Evolutionary conservation across 495 filamentous ascomycete species (phyloP), one percentile per base, ranked within the genome.

Genomic region (Aspergillus bridgeri): DNA sequence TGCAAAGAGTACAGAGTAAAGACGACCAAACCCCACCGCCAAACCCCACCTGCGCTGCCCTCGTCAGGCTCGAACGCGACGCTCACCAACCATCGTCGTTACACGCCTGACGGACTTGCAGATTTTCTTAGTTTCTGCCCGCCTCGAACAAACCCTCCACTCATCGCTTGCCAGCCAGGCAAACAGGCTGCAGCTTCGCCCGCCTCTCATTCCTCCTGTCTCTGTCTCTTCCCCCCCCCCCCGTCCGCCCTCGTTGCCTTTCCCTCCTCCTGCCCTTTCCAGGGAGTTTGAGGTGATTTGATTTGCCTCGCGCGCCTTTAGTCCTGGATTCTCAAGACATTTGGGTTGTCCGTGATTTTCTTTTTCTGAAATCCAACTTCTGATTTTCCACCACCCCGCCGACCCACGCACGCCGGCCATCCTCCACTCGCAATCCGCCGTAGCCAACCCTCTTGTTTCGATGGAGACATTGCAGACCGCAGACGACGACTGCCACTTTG

Each of bases 401-500:
- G 43, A 42, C 42, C 48, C 29, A 49, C 25, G 18, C 27, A 42
- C 51, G 15, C 33, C 38, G 42, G 45, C 45, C 48, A 42, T 38
- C 49, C 53, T 58, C 42, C 15, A 23, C 3, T 44, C 24, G 42
- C 18, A 25, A 42, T 42, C 8, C 6, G 25, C 44, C 42, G 38
- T 48, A n/a, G 18, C 20, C 20, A 19, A n/a, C 19, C 22, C 50
- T 57, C 45, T 61, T 55, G n/a, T n/a, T 65, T 65, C 62, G 65
- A 68, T 68, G 65, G 65, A 68, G 62, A 63, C 57, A 61, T 54
- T 63, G 60, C 65, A 59, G 57, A 53, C 62, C 56, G 54, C 58
- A 54, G 62, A 68, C 56, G 58, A 60, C 45, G 20, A 55, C 52
- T 56, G 47, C 52, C n/a, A 50, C 53, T 52, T 44, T 46, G 56